Conservation (phyloP, 2,329 filamentous ascomycete species). For the Colletotrichum musicola region DNA sequence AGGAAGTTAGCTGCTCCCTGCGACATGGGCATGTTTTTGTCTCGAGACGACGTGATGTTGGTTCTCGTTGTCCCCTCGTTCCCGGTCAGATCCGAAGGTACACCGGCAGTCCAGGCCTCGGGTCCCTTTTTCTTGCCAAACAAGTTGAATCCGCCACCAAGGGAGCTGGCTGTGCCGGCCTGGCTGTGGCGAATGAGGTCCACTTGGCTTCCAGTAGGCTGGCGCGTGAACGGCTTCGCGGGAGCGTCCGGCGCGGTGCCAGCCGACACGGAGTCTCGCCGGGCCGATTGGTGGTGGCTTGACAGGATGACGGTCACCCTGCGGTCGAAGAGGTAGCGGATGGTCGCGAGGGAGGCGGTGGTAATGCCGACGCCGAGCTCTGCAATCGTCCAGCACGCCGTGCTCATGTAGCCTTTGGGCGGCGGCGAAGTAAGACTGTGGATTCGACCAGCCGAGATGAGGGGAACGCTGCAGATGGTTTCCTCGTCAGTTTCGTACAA, state of each 20-base stretch:
- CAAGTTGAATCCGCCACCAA: slow-evolving; percentile 4
- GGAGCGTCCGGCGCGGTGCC: not conserved
- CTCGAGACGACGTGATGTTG: slow-evolving; percentile 10
- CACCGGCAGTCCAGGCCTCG: not conserved
- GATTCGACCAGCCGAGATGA: slow-evolving; percentile 19
- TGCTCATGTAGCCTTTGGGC: slow-evolving; percentile 27
- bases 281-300: not conserved
- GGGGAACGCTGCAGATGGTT: not conserved
- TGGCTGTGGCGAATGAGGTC: not conserved
- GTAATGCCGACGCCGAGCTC: slow-evolving; percentile 19
- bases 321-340: slow-evolving; percentile 18
- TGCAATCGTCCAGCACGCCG: slow-evolving; percentile 21
- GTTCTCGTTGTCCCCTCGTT: slow-evolving; percentile 10
- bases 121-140: slow-evolving; percentile 10
- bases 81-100: not conserved
- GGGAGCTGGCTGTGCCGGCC: not conserved
- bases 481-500: not conserved
- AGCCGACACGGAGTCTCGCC: slow-evolving; percentile 1
- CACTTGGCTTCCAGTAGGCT: slow-evolving; percentile 13
- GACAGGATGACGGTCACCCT: slow-evolving; percentile 3
- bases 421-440: slow-evolving; percentile 1
- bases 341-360: slow-evolving; percentile 5
- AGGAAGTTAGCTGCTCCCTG: slow-evolving; percentile 20
- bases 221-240: not conserved
- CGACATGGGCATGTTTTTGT: slow-evolving; percentile 18